Evolutionary conservation across 164 flowering plant species (phyloP), one percentile per base, ranked within the genome.

Genomic region (Vitis rotundifolia): DNA sequence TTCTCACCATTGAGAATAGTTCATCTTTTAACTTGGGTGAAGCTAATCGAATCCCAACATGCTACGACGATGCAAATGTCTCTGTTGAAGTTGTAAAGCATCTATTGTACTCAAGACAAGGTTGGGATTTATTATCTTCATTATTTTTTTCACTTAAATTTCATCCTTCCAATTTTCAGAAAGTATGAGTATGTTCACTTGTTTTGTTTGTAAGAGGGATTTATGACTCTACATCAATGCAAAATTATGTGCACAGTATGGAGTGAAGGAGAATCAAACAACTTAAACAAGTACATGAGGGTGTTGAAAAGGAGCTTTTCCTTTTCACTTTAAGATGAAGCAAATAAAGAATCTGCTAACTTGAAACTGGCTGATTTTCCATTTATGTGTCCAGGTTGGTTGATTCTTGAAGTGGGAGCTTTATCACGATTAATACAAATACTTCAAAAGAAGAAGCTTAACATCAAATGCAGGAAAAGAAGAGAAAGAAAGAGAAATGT

Each of bases 371-470:
- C 68, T 74, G 67, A 57, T 74, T 67, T 70, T 76, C n/a, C 11
- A 13, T 72, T 70, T 75, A 44, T 71, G 70, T 50, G 56, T 74
- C 67, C 79, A 96, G 99, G 99, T 76, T 93, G 98, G 15, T 85
- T 96, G 72, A 90, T 96, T 81, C 99, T 96, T 82, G 99, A 96
- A 83, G 93, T 96, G 99, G 99, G 99, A 66, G 86, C 97, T 57
- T 75, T 96, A 67, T 93, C 99, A 59, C 84, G 84, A 65, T 80
- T 96, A 76, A 96, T 19, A 19, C 22, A 19, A 19, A 19, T 1
- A 19, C 22, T 19, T 19, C 22, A 19, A 19, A 19, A 19, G 22
- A 1, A n/a, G n/a, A n/a, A n/a, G n/a, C n/a, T n/a, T n/a, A n/a
- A n/a, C n/a, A n/a, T n/a, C n/a, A n/a, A n/a, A 19, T 19, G 22